Evolutionary conservation across 129 eudicot species (phyloP).

Genomic region (Mikania micrantha): DNA sequence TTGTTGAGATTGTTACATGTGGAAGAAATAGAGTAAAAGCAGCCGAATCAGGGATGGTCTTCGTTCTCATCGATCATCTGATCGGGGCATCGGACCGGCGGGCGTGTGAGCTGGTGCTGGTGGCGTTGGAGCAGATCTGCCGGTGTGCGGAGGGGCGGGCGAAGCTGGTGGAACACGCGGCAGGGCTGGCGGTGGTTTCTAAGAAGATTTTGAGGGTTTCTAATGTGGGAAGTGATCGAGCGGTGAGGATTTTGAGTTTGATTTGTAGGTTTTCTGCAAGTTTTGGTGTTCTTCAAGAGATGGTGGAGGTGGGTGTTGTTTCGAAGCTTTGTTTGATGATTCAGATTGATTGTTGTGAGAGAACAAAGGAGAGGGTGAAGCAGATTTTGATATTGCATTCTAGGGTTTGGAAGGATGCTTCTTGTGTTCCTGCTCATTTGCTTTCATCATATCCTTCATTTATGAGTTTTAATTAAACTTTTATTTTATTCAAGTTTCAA

Average conservation of each 20-base stretch:
- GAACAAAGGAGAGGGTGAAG: slow-evolving; percentile 49
- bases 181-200: slow-evolving; percentile 55
- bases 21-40: slow-evolving; percentile 56
- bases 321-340: slow-evolving; percentile 54
- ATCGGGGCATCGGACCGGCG: slow-evolving; percentile 40
- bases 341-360: slow-evolving; percentile 48
- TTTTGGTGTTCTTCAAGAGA: slow-evolving; percentile 41
- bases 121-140: slow-evolving; percentile 42
- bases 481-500: no score
- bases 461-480: no score
- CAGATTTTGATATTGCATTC: slow-evolving; percentile 47
- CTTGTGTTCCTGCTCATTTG: slow-evolving; percentile 45
- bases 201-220: slow-evolving; percentile 71
- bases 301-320: slow-evolving; percentile 64
- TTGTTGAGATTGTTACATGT: slow-evolving; percentile 29
- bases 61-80: slow-evolving; percentile 31
- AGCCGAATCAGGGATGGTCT: slow-evolving; percentile 43
- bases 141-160: slow-evolving; percentile 67
- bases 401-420: slow-evolving; percentile 50
- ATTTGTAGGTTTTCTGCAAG: slow-evolving; percentile 34
- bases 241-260: slow-evolving; percentile 44
- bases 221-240: slow-evolving; percentile 46
- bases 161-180: slow-evolving; percentile 43
- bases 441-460: slow-evolving; percentile 38
- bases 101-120: slow-evolving; percentile 35